phyloP scores from a whole-genome alignment of 208 protist genomes.

The Borovskyia barvae region DNA sequence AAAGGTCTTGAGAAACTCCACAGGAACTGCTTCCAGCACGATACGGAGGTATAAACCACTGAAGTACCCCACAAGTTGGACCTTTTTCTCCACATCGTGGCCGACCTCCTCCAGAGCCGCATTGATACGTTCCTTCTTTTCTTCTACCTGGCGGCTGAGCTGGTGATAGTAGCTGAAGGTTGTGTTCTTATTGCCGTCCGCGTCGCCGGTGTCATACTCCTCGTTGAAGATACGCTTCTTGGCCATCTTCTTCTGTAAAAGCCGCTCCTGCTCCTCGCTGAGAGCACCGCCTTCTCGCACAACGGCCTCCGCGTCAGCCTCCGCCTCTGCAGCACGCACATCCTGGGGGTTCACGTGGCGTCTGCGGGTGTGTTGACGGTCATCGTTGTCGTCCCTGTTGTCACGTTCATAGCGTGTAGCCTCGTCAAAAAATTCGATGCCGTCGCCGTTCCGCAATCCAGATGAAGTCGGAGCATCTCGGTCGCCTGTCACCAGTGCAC shows the following conservation, averaged over 20 bases:
- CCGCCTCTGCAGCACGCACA: conserved; percentile 27
- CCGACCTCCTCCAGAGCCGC: conserved; percentile 74
- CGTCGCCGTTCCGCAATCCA: conserved; percentile 33
- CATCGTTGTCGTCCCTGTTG: conserved; percentile 28
- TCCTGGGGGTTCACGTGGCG: conserved; percentile 18
- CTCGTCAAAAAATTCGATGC: conserved; percentile 57
- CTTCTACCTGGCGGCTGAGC: conserved; percentile 76
- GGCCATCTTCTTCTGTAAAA: conserved; percentile 87
- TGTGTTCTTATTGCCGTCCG: conserved; percentile 56
- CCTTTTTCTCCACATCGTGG: conserved; percentile 82
- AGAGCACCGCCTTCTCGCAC: conserved; percentile 46
- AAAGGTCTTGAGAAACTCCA: conserved; percentile 95
- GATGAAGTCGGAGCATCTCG: neutral
- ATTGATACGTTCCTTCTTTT: conserved; percentile 82
- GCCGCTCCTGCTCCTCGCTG: conserved; percentile 75
- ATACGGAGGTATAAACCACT: conserved; percentile 97
- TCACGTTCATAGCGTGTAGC: conserved; percentile 10
- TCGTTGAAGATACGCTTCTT: conserved; percentile 90
- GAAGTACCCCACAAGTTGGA: conserved; percentile 90
- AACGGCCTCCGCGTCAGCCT: conserved; percentile 38
- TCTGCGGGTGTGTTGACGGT: conserved; percentile 2
- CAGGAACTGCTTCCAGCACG: conserved; percentile 92
- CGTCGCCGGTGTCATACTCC: conserved; percentile 64
- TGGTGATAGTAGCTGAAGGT: conserved; percentile 81
- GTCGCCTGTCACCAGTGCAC: neutral